Base-by-base conservation (phyloP, 2,329 filamentous ascomycete species). In the Exophiala xenobiotica region DNA sequence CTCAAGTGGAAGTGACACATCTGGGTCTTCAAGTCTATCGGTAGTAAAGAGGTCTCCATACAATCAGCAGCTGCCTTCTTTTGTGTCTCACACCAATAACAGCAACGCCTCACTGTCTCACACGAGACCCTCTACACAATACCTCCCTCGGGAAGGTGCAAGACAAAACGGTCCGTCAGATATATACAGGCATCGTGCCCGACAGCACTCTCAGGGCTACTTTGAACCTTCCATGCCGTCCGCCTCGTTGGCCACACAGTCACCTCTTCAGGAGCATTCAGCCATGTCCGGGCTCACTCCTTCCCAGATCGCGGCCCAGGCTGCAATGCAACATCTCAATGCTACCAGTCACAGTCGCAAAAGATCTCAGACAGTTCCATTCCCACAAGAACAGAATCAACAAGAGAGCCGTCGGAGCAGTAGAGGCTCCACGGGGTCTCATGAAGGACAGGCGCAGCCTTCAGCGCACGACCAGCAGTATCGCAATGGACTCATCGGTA, bases 251-350 rank as follows among this genome's bases (percentile, higher is more conserved):
- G 67, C 72, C 52, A 58, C 52, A 46, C 59, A 61, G 31, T 60
- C 57, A 6, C 48, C 41, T 11, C 46, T 60, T 7, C 53, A 54
- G 19, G 67, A 75, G 61, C 71, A 69, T 57, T 62, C 61, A 51
- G 65, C 68, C 63, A 71, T 73, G 56, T 63, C 66, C 9, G 70
- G 70, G 26, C 73, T 85, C 43, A 78, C 75, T 37, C 77, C 82
- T 3, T 84, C 81, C 44, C 77, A 81, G 61, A 85, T 86, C 57
- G 83, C 83, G 12, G 83, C 83, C 22, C 82, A 85, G 66, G 76
- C 83, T 45, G 82, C 82, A 18, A 85, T 86, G 77, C 78, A 82
- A 60, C 74, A 76, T 54, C 67, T 74, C 58, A 68, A 68, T 41
- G 70, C 56, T 1, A 53, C 61, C 2, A 70, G 69, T 33, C 68